phyloP scores from a whole-genome alignment of 2,329 filamentous ascomycete species.

The Monilinia polystroma region DNA sequence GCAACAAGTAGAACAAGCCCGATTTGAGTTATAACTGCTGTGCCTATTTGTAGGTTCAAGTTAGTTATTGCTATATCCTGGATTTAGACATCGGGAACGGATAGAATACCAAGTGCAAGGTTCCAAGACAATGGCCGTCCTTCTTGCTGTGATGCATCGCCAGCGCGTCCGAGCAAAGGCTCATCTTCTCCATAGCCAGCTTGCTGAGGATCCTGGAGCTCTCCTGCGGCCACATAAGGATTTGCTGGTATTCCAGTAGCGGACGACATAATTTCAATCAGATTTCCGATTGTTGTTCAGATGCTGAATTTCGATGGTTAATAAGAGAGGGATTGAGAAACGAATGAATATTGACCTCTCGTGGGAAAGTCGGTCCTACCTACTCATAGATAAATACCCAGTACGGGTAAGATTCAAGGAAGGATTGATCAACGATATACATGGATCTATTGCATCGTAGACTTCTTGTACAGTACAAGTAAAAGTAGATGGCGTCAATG shows the following conservation, averaged over 20 bases:
- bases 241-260: conserved; percentile 59
- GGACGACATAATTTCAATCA: conserved; percentile 57
- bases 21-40: conserved; percentile 75
- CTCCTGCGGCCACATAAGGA: conserved; percentile 46
- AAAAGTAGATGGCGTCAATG: conserved; percentile 17
- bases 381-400: neutral
- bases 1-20: conserved; percentile 73
- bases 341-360: neutral
- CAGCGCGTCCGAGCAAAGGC: conserved; percentile 67
- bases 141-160: conserved; percentile 70
- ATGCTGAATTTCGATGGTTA: neutral
- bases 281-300: neutral
- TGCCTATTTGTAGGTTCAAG: conserved; percentile 55
- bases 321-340: neutral
- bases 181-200: conserved; percentile 55
- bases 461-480: conserved; percentile 2
- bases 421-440: neutral
- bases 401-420: neutral
- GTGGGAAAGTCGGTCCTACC: neutral
- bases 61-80: conserved; percentile 17
- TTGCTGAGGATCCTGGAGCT: conserved; percentile 25
- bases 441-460: neutral
- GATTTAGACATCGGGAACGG: conserved; percentile 1
- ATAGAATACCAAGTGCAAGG: conserved; percentile 64
- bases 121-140: conserved; percentile 66